phyloP scores from a whole-genome alignment of 176 grass and related monocot species.

The Themeda triandra region DNA sequence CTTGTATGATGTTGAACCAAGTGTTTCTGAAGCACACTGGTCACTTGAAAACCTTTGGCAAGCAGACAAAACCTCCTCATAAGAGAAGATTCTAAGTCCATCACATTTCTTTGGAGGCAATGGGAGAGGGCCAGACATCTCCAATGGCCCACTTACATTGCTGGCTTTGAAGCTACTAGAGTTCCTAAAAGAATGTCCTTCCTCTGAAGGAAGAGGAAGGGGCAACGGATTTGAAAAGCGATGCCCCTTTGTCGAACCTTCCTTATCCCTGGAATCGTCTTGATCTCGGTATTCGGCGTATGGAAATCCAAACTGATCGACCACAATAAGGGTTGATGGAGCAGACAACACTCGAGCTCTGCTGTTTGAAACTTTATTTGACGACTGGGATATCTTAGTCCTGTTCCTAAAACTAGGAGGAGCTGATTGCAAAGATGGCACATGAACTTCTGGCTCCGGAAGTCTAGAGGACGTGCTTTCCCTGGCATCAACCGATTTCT shows the following conservation, averaged over 20 bases:
- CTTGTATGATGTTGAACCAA: slow-evolving; percentile 67
- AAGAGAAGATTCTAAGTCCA: slow-evolving; percentile 71
- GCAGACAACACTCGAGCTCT: slow-evolving; percentile 74
- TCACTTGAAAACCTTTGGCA: slow-evolving; percentile 80
- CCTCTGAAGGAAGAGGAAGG: slow-evolving; percentile 75
- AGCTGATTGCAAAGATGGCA: slow-evolving; percentile 83
- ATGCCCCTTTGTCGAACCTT: slow-evolving; percentile 48
- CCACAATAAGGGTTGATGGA: slow-evolving; percentile 69
- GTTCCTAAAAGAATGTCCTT: slow-evolving; percentile 54
- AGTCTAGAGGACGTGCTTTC: slow-evolving; percentile 62
- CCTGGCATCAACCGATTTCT: slow-evolving; percentile 35
- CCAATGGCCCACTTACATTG: slow-evolving; percentile 56
- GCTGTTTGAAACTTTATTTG: slow-evolving; percentile 43
- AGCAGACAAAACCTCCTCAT: slow-evolving; percentile 65
- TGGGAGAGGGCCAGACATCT: slow-evolving; percentile 78
- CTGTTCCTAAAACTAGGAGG: slow-evolving; percentile 92
- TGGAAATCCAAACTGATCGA: slow-evolving; percentile 62
- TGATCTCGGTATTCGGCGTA: slow-evolving; percentile 59
- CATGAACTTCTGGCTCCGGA: slow-evolving; percentile 71
- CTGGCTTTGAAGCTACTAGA: slow-evolving; percentile 72
- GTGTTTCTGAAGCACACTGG: slow-evolving; percentile 57
- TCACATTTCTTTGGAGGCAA: slow-evolving; percentile 55
- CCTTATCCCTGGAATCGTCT: slow-evolving; percentile 55
- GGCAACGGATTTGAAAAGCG: slow-evolving; percentile 79
- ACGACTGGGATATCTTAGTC: slow-evolving; percentile 46